Base-by-base conservation (phyloP, 2,329 filamentous ascomycete genomes). In the Xylaria sp. region DNA sequence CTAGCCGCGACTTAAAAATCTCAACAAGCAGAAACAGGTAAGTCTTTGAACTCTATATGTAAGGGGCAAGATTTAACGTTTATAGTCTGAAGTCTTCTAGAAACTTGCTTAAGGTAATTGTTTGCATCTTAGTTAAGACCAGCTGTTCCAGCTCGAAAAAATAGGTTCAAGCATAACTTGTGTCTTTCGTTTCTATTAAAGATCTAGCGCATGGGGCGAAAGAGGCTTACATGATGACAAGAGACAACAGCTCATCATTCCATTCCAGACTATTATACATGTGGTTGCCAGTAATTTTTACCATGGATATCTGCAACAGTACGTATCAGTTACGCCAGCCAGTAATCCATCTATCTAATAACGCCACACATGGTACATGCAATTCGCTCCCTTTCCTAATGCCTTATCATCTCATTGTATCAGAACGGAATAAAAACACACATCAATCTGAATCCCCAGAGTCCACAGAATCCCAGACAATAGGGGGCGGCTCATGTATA, bases 391-490 rank as follows among this genome's bases (percentile, higher is more conserved):
- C 42, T 53, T 45, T 14, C 55, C 28, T 14, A 14, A 21, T 23
- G 3, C 21, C 11, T n/a, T 3, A 4, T 33, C 31, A 28, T 51
- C 4, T 21, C n/a, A 31, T 43, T 7, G 35, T 42, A 7, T n/a
- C 23, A 7, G 2, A 51, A 52, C 46, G 9, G 23, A n/a, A 17
- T 2, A 35, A 58, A 51, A 23, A n/a, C 14, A 23, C 9, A n/a
- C 14, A 60, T 66, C 17, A 73, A 45, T 73, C 72, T 3, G 28
- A 31, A 31, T 70, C 57, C 40, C 80, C 79, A 31, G 45, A 47
- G 40, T 78, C 79, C 12, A 79, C 79, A 35, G 79, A 81, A 64
- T 82, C 79, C 62, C 75, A 72, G n/a, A 82, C 71, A 19, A 79
- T 78, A 4, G 73, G 69, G 15, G 79, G 78, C 31, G 77, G 77